Conservation (phyloP, 73 alveolate genomes). For the Paramecium sexaurelia region DNA sequence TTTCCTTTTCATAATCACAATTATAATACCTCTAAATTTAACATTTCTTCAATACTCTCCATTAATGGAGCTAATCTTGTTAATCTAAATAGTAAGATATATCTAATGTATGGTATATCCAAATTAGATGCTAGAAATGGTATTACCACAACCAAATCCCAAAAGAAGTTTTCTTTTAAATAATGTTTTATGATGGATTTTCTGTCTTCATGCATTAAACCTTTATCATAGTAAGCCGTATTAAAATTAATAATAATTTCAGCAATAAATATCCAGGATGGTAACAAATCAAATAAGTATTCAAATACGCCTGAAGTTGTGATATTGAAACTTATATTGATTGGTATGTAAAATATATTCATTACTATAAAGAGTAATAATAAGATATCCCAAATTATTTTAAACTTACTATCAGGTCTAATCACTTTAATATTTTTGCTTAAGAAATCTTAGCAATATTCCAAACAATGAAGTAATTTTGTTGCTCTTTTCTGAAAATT, state of each 20-base stretch:
- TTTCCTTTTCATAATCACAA: conserved; percentile 55
- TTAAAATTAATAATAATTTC: conserved; percentile 71
- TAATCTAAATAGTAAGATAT: conserved; percentile 72
- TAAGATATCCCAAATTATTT: conserved; percentile 27
- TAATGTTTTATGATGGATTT: conserved; percentile 69
- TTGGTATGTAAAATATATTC: conserved; percentile 36
- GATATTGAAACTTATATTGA: background rate
- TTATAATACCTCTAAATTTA: conserved; percentile 50
- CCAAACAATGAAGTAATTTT: background rate
- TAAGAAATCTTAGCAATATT: background rate
- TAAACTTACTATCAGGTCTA: conserved; percentile 25
- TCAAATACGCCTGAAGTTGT: background rate
- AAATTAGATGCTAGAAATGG: conserved; percentile 67
- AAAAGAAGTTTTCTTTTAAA: conserved; percentile 64
- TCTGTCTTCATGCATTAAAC: conserved; percentile 69
- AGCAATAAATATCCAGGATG: conserved; percentile 57
- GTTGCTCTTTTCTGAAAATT: conserved; percentile 18
- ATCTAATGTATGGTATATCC: conserved; percentile 61
- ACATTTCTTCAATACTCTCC: conserved; percentile 60
- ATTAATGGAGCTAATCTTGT: conserved; percentile 67
- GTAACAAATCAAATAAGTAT: conserved; percentile 31
- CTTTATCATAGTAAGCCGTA: conserved; percentile 76
- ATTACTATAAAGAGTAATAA: background rate
- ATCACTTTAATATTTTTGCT: background rate
- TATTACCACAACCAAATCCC: conserved; percentile 70